Evolutionary conservation across 1,139 yeast species (phyloP), one percentile per base, ranked within the genome.

Genomic region (Pichia sp.): DNA sequence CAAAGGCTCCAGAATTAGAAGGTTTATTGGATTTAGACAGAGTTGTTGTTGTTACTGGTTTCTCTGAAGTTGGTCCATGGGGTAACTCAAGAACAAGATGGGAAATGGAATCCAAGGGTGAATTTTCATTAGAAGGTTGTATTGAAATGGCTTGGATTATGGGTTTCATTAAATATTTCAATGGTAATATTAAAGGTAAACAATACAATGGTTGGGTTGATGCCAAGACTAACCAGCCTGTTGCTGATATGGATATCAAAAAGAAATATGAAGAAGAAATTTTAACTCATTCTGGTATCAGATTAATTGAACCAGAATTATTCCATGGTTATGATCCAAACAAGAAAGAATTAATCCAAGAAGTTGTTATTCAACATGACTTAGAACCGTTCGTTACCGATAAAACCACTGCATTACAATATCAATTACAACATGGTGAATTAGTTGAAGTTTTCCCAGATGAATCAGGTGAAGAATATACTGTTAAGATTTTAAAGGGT

Each of bases 71-170:
- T 57, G 95, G 97, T 64, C 98, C 98, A 64, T 94, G 97, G 96
- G 98, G 98, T 79, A 89, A 90, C 66, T 71, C 98, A 39, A 86
- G 97, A 77, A 92, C 98, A 51, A 82, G 98, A 76, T 92, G 98
- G 98, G 97, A 92, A 70, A 92, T 92, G 96, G 98, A 92, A 72
- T 87, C 97, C 46, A 57, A 69, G 51, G 98, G 98, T 60, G 89
- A 86, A 63, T 92, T 92, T 68, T 90, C 97, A n/a, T 73, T 92
- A 60, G 98, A 92, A 71, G 98, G 98, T 63, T 85, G 96, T 62
- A 85, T 92, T 64, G 98, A 92, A 73, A 90, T 92, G 96, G 97
- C 98, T 43, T 92, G 97, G 97, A 89, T 92, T 58, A 92, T 92
- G 97, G 97, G 97, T 56, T 77, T 85, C 65, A 89, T 92, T 71